These are phyloP conservation scores for Laguncularia racemosa DNA, from an alignment of 345 rosid species.

Conservation along the genomic window DNA sequence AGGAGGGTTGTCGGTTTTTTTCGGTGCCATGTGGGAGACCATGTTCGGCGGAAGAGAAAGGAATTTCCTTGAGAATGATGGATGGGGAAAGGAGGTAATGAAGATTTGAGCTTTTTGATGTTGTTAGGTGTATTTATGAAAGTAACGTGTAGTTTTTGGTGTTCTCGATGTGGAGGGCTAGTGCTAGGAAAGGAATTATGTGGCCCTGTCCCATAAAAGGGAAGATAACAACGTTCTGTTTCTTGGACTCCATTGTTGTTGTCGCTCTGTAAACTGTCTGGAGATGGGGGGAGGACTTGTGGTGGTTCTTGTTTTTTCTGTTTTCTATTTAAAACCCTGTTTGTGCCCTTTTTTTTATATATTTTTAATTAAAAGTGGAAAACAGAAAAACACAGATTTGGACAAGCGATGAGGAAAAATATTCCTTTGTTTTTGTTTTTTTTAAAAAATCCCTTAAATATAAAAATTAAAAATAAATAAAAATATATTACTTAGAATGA, in stretches of 20 bases:
- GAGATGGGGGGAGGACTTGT: too few species aligned
- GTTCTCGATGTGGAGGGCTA: conserved; percentile 50
- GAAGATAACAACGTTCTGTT: conserved; percentile 41
- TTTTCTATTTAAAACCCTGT: too few species aligned
- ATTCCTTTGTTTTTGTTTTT: too few species aligned
- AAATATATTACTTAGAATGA: too few species aligned
- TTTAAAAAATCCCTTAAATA: too few species aligned
- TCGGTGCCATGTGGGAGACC: conserved; percentile 66
- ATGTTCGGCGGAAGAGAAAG: conserved; percentile 48
- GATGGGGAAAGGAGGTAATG: conserved; percentile 45
- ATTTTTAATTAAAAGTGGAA: too few species aligned
- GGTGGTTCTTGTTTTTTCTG: too few species aligned
- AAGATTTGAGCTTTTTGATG: conserved; percentile 34
- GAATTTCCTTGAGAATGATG: conserved; percentile 48
- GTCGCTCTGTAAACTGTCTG: too few species aligned
- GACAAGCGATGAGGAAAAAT: too few species aligned
- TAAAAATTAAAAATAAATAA: too few species aligned
- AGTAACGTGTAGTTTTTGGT: conserved; percentile 19
- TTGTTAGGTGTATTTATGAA: conserved; percentile 58
- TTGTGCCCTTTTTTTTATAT: too few species aligned
- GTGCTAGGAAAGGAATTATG: conserved; percentile 62
- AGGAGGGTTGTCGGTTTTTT: conserved; percentile 60
- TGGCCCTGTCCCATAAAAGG: conserved; percentile 90
- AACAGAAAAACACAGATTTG: too few species aligned
- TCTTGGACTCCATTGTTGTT: conserved; percentile 2